Conservation (phyloP, 768 basidiomycete species). For the Phaffia australis region DNA sequence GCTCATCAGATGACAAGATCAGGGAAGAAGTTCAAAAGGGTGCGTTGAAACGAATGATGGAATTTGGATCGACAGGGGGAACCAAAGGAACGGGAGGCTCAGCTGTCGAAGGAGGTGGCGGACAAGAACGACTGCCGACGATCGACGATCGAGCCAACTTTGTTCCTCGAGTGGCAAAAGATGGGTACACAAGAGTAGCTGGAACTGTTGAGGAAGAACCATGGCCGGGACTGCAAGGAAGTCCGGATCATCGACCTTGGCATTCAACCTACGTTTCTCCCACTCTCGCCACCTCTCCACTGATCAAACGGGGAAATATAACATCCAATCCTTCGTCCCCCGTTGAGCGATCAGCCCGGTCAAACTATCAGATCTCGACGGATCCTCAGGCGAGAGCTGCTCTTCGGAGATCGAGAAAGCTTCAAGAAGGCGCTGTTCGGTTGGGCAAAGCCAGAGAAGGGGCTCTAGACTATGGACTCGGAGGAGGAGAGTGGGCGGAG, state of each 20-base stretch:
- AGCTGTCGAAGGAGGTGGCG: conserved; percentile 6
- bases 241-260: conserved; percentile 5
- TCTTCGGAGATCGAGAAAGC: conserved; percentile 3
- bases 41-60: conserved; percentile 15
- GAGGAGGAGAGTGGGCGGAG: conserved; percentile 3
- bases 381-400: conserved; percentile 11
- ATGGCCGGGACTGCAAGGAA: too few relatives aligned
- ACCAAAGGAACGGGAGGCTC: neutral
- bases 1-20: conserved; percentile 16
- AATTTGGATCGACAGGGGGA: neutral
- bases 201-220: neutral
- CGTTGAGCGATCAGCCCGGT: neutral
- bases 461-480: conserved; percentile 21
- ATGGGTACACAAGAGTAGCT: neutral
- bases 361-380: neutral
- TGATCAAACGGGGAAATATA: conserved; percentile 12
- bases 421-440: conserved; percentile 15
- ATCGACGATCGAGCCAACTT: too few relatives aligned
- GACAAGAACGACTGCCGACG: neutral
- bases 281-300: conserved; percentile 1
- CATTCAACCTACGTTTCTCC: conserved; percentile 13
- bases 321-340: conserved; percentile 1
- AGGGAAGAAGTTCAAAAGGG: conserved; percentile 16
- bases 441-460: conserved; percentile 12
- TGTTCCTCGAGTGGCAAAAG: neutral